phyloP scores from a whole-genome alignment of 2,329 filamentous ascomycete genomes.

The Akanthomyces dipterigenus region DNA sequence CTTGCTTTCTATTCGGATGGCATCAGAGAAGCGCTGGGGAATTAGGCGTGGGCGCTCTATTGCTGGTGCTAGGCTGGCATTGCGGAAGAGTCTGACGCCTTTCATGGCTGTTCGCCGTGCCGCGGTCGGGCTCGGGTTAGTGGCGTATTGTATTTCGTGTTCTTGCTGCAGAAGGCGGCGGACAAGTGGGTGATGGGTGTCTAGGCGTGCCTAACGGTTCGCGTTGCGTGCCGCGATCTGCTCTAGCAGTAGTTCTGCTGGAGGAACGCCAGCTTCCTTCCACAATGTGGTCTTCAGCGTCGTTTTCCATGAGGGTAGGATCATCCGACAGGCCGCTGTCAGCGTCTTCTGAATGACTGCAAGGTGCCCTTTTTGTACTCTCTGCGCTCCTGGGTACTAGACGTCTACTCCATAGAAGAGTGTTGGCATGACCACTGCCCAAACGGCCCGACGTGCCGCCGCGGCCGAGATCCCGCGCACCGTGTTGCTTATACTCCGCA shows the following conservation, averaged over 20 bases:
- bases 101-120: no score
- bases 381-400: constrained; percentile 9
- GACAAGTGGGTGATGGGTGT: not conserved
- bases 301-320: constrained; percentile 13
- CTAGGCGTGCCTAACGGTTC: not conserved
- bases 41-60: no score
- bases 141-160: not conserved
- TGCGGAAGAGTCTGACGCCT: no score
- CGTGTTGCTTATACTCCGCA: constrained; percentile 11
- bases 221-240: not conserved
- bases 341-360: constrained; percentile 9
- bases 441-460: constrained; percentile 1
- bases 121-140: not conserved
- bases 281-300: constrained; percentile 11
- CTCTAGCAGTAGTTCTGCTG: constrained; percentile 5
- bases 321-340: constrained; percentile 3
- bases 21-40: no score
- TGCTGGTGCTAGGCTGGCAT: no score
- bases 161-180: not conserved
- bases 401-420: constrained; percentile 11
- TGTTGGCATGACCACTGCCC: constrained; percentile 10
- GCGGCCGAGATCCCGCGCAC: constrained; percentile 6
- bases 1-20: no score
- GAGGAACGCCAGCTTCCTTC: constrained; percentile 11
- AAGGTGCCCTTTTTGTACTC: not conserved